Conservation (phyloP, 768 basidiomycete species). For the Podaxis sp. region DNA sequence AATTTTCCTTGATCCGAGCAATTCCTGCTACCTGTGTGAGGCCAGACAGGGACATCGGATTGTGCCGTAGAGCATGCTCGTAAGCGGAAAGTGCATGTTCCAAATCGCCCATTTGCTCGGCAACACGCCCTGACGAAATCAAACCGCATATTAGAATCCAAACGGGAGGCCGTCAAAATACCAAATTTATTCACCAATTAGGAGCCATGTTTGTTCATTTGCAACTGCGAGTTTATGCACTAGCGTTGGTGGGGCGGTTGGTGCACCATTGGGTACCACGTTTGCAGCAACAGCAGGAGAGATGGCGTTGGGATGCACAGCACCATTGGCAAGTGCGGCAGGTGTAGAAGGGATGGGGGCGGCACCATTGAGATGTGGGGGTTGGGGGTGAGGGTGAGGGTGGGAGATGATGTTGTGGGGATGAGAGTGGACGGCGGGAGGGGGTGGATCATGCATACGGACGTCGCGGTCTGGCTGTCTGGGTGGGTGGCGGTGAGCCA, state of each 20-base stretch:
- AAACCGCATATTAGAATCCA: conserved; percentile 16
- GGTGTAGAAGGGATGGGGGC: conserved; percentile 46
- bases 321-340: conserved; percentile 41
- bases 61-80: conserved; percentile 94
- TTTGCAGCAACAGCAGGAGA: conserved; percentile 46
- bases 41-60: conserved; percentile 85
- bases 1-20: conserved; percentile 96
- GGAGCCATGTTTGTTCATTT: conserved; percentile 94
- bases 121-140: conserved; percentile 73
- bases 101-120: conserved; percentile 93
- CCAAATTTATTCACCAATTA: conserved; percentile 65
- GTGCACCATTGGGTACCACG: conserved; percentile 32
- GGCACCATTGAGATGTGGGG: conserved; percentile 55
- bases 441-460: conserved; percentile 60
- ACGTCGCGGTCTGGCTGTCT: conserved; percentile 49
- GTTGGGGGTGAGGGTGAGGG: conserved; percentile 34
- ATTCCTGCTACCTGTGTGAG: conserved; percentile 95
- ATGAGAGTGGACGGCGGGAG: conserved; percentile 30
- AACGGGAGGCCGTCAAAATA: conserved; percentile 5
- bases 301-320: conserved; percentile 38
- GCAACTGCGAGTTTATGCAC: conserved; percentile 80
- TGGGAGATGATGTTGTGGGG: conserved; percentile 34
- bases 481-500: conserved; percentile 21
- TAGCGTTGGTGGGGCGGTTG: conserved; percentile 39
- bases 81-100: conserved; percentile 92